Evolutionary conservation across 768 basidiomycete species (phyloP).

Genomic region (Agaricus blazei): DNA sequence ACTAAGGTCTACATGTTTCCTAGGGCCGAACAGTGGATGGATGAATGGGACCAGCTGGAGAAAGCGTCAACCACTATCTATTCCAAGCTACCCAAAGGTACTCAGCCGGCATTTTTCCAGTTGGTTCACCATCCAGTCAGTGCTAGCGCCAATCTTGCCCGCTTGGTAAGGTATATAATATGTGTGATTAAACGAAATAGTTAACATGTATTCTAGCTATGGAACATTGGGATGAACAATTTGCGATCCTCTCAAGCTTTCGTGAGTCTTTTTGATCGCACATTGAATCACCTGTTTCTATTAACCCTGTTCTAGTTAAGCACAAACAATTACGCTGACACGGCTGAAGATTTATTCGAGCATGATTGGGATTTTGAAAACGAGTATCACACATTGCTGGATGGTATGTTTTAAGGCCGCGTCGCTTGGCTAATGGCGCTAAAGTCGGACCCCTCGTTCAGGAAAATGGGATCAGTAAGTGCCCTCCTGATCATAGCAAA

Average conservation of each 20-base stretch:
- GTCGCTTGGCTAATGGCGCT: neutral
- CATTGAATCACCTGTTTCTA: neutral
- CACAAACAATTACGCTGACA: slow-evolving; percentile 50
- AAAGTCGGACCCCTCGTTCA: slow-evolving; percentile 12
- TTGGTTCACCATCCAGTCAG: slow-evolving; percentile 59
- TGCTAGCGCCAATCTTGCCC: slow-evolving; percentile 51
- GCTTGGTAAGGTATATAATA: slow-evolving; percentile 30
- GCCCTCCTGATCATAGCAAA: neutral
- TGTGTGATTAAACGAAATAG: neutral
- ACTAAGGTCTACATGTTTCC: neutral
- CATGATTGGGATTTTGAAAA: slow-evolving; percentile 55
- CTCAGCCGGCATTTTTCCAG: slow-evolving; percentile 62
- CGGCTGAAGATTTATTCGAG: slow-evolving; percentile 52
- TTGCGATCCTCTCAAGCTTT: slow-evolving; percentile 55
- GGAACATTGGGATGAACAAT: slow-evolving; percentile 55
- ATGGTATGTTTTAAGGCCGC: slow-evolving; percentile 30
- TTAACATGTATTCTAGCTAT: slow-evolving; percentile 25
- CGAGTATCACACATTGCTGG: slow-evolving; percentile 52
- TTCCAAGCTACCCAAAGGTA: slow-evolving; percentile 37
- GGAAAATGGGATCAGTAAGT: slow-evolving; percentile 63
- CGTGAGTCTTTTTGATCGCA: neutral
- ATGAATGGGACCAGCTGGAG: slow-evolving; percentile 43
- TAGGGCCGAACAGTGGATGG: slow-evolving; percentile 54
- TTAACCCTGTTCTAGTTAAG: slow-evolving; percentile 28
- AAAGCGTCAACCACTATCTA: slow-evolving; percentile 48